These are phyloP conservation scores for Neofusicoccum laricinum DNA, from an alignment of 2,329 filamentous ascomycete species.

Conservation along the genomic window DNA sequence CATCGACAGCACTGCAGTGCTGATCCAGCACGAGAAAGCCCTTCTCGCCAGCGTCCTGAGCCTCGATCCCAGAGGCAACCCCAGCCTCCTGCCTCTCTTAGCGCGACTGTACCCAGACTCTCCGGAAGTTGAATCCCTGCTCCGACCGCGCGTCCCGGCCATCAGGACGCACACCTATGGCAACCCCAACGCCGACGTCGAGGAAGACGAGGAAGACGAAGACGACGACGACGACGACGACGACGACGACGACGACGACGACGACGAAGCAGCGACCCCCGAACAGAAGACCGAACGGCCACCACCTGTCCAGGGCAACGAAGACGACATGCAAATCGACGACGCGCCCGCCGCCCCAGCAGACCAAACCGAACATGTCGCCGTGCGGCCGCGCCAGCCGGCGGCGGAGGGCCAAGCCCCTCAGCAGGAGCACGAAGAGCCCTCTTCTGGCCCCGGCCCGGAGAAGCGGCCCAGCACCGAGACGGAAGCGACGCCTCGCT, in stretches of 20 bases:
- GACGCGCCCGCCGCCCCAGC: neutral
- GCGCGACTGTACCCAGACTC: slow-evolving; percentile 62
- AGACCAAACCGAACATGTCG: neutral
- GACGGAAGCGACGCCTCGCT: neutral
- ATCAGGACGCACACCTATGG: slow-evolving; percentile 28
- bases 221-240: slow-evolving; percentile 24
- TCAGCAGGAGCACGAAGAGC: neutral
- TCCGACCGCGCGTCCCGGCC: slow-evolving; percentile 50
- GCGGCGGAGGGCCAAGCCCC: neutral
- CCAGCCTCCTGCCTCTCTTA: slow-evolving; percentile 78
- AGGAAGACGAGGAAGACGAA: slow-evolving; percentile 24
- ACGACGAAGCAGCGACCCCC: neutral
- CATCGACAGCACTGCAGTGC: slow-evolving; percentile 76
- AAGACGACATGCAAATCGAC: slow-evolving; percentile 8
- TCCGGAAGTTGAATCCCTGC: slow-evolving; percentile 68
- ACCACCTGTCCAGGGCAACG: neutral
- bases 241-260: slow-evolving; percentile 17
- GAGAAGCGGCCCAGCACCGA: slow-evolving; percentile 12
- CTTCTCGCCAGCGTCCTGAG: slow-evolving; percentile 83
- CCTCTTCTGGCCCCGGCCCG: neutral
- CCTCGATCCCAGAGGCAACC: slow-evolving; percentile 64
- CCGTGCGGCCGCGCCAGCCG: neutral
- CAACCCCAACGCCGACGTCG: neutral
- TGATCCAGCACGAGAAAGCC: slow-evolving; percentile 65
- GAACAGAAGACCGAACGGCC: slow-evolving; percentile 14